Conservation (phyloP, 805 yeast species). For the Saitoella complicata region DNA sequence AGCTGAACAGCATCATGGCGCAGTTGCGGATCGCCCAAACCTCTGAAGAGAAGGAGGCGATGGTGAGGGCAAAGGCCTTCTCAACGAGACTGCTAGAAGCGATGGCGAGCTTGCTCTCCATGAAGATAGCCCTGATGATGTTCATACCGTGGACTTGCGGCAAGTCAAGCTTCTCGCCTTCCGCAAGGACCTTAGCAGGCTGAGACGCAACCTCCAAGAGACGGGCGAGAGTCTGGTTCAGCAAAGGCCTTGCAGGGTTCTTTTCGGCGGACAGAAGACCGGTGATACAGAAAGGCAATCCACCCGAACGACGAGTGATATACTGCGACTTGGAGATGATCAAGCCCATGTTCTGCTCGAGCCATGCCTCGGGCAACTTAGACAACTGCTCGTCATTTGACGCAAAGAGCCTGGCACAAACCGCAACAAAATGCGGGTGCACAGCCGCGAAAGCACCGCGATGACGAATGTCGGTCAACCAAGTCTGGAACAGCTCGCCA, state of each 20-base stretch:
- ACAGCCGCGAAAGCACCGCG: conserved; percentile 86
- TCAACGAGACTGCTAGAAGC: conserved; percentile 37
- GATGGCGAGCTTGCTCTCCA: conserved; percentile 49
- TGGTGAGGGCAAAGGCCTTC: conserved; percentile 41
- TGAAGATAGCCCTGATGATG: conserved; percentile 58
- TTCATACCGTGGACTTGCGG: conserved; percentile 93
- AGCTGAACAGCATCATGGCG: conserved; percentile 81
- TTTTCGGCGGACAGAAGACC: conserved; percentile 47
- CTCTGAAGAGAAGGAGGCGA: conserved; percentile 44
- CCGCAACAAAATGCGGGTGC: conserved; percentile 58
- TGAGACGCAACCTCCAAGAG: conserved; percentile 39
- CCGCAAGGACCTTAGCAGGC: conserved; percentile 33
- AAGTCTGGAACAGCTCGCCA: conserved; percentile 45
- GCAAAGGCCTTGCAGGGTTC: conserved; percentile 20
- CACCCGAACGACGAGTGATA: conserved; percentile 83
- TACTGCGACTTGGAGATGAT: conserved; percentile 44
- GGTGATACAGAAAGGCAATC: conserved; percentile 65
- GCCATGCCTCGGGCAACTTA: conserved; percentile 38
- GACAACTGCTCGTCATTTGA: conserved; percentile 5
- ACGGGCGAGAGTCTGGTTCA: conserved; percentile 34
- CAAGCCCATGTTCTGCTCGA: conserved; percentile 35
- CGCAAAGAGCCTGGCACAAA: conserved; percentile 33
- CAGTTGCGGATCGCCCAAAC: conserved; percentile 85
- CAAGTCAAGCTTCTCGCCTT: conserved; percentile 43
- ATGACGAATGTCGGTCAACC: conserved; percentile 62